These are phyloP conservation scores for Ceratocystis diversiconidia DNA, from an alignment of 2,329 filamentous ascomycete genomes.

Conservation along the genomic window DNA sequence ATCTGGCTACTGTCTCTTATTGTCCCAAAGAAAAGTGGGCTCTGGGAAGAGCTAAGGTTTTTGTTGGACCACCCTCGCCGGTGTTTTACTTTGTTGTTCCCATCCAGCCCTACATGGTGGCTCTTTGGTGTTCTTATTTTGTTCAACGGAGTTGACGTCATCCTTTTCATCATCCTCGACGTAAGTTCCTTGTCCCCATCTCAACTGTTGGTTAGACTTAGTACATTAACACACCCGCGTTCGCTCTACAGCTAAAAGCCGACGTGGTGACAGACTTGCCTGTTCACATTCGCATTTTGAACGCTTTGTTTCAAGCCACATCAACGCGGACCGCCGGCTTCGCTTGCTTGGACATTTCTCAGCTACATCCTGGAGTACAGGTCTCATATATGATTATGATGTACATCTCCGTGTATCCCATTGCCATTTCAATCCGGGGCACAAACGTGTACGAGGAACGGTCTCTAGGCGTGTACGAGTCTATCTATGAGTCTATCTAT, in stretches of 20 bases:
- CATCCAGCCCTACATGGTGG: slow-evolving; percentile 86
- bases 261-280: slow-evolving; percentile 53
- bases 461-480: slow-evolving; percentile 57
- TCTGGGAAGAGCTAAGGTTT: slow-evolving; percentile 85
- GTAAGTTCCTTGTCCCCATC: slow-evolving; percentile 33
- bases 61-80: slow-evolving; percentile 86
- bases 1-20: slow-evolving; percentile 69
- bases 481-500: slow-evolving; percentile 34
- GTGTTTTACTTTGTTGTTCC: slow-evolving; percentile 91
- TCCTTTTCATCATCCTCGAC: slow-evolving; percentile 89
- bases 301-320: slow-evolving; percentile 80
- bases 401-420: slow-evolving; percentile 96
- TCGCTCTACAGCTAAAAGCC: slow-evolving; percentile 48
- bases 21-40: slow-evolving; percentile 47
- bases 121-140: slow-evolving; percentile 72
- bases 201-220: neutral
- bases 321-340: slow-evolving; percentile 88
- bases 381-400: slow-evolving; percentile 97
- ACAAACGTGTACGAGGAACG: slow-evolving; percentile 96
- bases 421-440: slow-evolving; percentile 83
- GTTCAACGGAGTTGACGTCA: slow-evolving; percentile 70
- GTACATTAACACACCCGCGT: slow-evolving; percentile 13
- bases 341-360: slow-evolving; percentile 59
- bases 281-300: slow-evolving; percentile 60
- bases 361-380: slow-evolving; percentile 78